Percentiles rank a stretch among this genome's conserved stretches.
Conservation (phyloP, 2,329 filamentous ascomycete species). For the Botrytis paeoniae region DNA sequence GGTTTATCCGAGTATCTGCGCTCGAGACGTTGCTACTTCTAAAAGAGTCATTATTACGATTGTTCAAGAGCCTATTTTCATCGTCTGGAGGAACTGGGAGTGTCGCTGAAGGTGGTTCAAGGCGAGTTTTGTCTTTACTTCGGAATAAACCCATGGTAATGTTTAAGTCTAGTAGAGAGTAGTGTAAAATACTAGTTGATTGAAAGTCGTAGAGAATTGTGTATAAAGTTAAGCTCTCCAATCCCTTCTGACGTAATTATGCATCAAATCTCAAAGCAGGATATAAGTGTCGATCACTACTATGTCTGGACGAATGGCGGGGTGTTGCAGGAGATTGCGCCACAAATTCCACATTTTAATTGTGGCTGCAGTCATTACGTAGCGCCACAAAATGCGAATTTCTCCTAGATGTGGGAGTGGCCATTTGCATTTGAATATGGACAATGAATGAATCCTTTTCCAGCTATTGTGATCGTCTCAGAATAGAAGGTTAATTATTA, state of each 20-base stretch:
- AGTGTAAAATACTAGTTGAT: background rate
- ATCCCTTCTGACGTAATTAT: constrained; percentile 7
- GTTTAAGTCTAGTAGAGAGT: background rate
- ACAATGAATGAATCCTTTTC: background rate
- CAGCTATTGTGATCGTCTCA: background rate
- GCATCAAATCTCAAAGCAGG: constrained; percentile 5
- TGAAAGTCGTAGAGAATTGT: background rate
- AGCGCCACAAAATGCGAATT: background rate
- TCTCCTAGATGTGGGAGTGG: background rate
- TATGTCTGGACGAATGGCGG: background rate
- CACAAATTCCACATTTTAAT: background rate
- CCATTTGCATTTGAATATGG: background rate
- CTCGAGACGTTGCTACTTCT: constrained; percentile 20
- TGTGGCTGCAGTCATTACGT: background rate
- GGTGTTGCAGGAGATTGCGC: constrained; percentile 5
- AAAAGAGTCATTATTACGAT: constrained; percentile 17
- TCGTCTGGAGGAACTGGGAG: background rate
- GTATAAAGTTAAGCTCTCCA: background rate
- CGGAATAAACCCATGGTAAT: constrained; percentile 20
- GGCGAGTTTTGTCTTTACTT: constrained; percentile 11
- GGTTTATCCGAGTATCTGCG: constrained; percentile 19
- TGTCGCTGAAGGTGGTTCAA: background rate
- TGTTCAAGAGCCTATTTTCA: background rate
- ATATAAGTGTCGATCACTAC: background rate
- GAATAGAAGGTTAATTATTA: background rate